Conservation (phyloP, 306 rosid genomes). For the Lathyrus tuberosus region DNA sequence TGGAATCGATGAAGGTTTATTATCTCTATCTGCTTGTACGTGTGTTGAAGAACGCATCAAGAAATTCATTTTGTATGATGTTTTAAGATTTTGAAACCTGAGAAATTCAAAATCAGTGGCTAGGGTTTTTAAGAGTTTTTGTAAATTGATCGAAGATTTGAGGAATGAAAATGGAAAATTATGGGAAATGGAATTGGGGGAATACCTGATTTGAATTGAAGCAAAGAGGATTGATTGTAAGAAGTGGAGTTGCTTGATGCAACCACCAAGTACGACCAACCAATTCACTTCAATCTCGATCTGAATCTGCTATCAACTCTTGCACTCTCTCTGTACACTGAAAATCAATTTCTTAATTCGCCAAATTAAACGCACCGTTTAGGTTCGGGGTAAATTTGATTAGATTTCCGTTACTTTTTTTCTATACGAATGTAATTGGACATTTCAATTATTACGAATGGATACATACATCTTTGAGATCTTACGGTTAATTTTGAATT, state of each 20-base stretch:
- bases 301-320: constrained; percentile 27
- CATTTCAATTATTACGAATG: too few relatives aligned
- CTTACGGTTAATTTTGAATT: too few relatives aligned
- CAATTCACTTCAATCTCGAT: constrained; percentile 41
- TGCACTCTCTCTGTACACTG: neutral
- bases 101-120: neutral
- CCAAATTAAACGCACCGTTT: constrained; percentile 33
- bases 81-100: constrained; percentile 22
- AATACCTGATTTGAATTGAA: neutral
- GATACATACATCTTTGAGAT: too few relatives aligned
- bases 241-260: constrained; percentile 16
- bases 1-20: constrained; percentile 33
- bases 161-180: neutral
- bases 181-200: neutral
- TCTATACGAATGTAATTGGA: too few relatives aligned
- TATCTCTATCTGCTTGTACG: constrained; percentile 55
- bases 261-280: neutral
- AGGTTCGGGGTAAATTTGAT: too few relatives aligned
- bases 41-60: constrained; percentile 61
- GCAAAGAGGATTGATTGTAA: neutral
- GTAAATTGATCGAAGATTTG: neutral
- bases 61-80: constrained; percentile 64
- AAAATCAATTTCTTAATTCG: neutral
- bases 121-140: constrained; percentile 11
- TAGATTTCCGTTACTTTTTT: too few relatives aligned